A percentile compares a stretch with the other conserved stretches of the same genome.
These are phyloP conservation scores for Ogataea saltuana DNA, from an alignment of 805 yeast species.

Conservation along the genomic window DNA sequence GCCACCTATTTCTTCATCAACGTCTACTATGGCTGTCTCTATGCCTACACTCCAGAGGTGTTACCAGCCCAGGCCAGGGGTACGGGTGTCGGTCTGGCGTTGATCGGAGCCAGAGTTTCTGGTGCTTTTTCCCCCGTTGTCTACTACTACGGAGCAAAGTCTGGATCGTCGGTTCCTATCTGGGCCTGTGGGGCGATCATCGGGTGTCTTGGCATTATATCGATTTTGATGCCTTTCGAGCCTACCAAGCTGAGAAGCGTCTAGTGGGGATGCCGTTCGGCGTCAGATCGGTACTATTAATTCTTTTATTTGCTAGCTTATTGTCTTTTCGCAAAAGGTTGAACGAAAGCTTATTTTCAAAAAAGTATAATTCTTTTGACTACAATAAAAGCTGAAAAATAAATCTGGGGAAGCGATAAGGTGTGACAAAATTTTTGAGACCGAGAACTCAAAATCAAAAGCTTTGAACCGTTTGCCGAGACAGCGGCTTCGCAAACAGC, in stretches of 20 bases:
- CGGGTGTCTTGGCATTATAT: slow-evolving; percentile 43
- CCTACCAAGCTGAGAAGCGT: slow-evolving; percentile 35
- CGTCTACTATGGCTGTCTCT: slow-evolving; percentile 54
- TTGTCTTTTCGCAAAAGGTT: too few species aligned
- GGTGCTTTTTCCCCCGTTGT: slow-evolving; percentile 56
- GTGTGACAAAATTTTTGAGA: too few species aligned
- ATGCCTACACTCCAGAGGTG: slow-evolving; percentile 62
- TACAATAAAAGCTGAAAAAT: too few species aligned
- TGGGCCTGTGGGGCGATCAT: slow-evolving; percentile 54
- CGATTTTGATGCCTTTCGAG: slow-evolving; percentile 45
- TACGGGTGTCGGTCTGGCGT: slow-evolving; percentile 56
- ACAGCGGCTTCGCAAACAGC: too few species aligned
- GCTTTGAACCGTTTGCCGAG: too few species aligned
- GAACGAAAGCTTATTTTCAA: too few species aligned
- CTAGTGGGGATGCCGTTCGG: too few species aligned
- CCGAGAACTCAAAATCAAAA: too few species aligned
- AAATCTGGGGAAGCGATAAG: too few species aligned
- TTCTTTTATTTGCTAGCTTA: too few species aligned
- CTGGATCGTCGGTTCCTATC: slow-evolving; percentile 50
- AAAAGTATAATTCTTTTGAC: too few species aligned
- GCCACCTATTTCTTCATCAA: slow-evolving; percentile 44
- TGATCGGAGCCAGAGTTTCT: slow-evolving; percentile 47
- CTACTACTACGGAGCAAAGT: slow-evolving; percentile 43
- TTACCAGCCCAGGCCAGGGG: slow-evolving; percentile 50
- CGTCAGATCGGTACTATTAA: too few species aligned